Conservation (phyloP, 169 alveolate genomes). For the Plasmodium blacklocki region DNA sequence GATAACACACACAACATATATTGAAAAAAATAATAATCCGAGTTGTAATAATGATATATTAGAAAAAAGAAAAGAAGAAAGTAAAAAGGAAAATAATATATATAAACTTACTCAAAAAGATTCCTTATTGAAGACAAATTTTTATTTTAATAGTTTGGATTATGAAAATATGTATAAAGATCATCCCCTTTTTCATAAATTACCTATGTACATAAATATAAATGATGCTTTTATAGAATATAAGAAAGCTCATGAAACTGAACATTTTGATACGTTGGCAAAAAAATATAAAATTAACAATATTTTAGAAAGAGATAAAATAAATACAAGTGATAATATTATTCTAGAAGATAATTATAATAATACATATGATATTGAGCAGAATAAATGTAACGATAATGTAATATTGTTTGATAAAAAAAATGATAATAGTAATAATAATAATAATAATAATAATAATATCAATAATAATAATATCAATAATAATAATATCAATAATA, state of each 20-base stretch:
- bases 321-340: too few species aligned
- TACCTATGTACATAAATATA: conserved; percentile 35
- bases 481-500: too few species aligned
- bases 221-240: conserved; percentile 53
- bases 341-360: too few species aligned
- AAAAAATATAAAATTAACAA: too few species aligned
- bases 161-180: neutral
- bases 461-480: too few species aligned
- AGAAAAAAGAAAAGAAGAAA: neutral
- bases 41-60: neutral
- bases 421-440: too few species aligned
- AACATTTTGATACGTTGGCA: neutral
- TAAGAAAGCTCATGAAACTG: neutral
- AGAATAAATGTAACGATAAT: neutral
- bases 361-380: too few species aligned
- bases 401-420: too few species aligned
- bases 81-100: neutral
- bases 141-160: neutral
- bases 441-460: too few species aligned
- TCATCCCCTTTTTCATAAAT: conserved; percentile 21
- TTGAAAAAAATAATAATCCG: neutral
- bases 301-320: too few species aligned
- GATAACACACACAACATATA: neutral
- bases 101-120: neutral
- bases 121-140: neutral